Evolutionary conservation across 192 early-diverging fungal genomes (phyloP).

Genomic region (Chytriomyces confervae): DNA sequence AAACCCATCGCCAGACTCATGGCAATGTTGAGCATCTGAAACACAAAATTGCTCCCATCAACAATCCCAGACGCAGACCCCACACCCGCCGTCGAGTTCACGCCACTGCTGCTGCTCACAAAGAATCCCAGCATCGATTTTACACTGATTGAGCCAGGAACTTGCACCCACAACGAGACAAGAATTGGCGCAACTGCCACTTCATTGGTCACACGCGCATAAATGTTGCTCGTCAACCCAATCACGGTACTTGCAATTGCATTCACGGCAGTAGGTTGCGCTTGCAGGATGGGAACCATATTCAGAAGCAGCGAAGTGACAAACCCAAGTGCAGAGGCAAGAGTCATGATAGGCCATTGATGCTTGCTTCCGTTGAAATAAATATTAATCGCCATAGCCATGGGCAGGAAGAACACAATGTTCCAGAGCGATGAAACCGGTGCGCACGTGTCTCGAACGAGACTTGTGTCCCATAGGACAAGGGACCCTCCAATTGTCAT

Average conservation of each 20-base stretch:
- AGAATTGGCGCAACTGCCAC: conserved; percentile 83
- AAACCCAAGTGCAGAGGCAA: conserved; percentile 73
- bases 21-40: conserved; percentile 55
- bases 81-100: not conserved
- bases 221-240: conserved; percentile 77
- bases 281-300: conserved; percentile 55
- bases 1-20: conserved; percentile 53
- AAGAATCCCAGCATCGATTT: conserved; percentile 67
- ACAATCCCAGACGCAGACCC: conserved; percentile 14
- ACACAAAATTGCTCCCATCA: conserved; percentile 33
- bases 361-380: conserved; percentile 57
- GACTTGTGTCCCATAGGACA: conserved; percentile 3
- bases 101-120: conserved; percentile 3
- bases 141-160: conserved; percentile 83
- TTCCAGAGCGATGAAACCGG: conserved; percentile 49
- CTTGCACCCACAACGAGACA: conserved; percentile 66
- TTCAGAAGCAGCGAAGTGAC: conserved; percentile 69
- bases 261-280: conserved; percentile 47
- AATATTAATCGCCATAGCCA: conserved; percentile 61
- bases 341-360: conserved; percentile 77
- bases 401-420: conserved; percentile 64
- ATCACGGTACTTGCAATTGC: conserved; percentile 78
- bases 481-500: conserved; percentile 43
- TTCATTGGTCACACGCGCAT: conserved; percentile 74
- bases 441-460: not conserved